Conservation (phyloP, 352 stramenopile species). For the Blastocystis sp. region DNA sequence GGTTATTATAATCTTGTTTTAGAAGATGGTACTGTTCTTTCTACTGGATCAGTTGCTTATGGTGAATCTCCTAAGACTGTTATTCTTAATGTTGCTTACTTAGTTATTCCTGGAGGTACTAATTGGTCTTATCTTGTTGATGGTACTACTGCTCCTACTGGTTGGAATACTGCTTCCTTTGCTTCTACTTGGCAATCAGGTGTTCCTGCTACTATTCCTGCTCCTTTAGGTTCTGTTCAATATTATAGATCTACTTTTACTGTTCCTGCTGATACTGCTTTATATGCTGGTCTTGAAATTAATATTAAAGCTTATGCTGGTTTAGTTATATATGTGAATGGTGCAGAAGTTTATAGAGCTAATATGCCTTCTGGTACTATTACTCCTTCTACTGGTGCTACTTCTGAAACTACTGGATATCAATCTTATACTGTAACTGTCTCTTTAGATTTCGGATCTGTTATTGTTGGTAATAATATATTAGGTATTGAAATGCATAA, state of each 20-base stretch:
- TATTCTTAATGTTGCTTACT: no score
- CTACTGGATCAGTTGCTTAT: not conserved
- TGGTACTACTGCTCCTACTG: conserved; percentile 1
- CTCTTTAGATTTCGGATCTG: not conserved
- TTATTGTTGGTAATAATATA: not conserved
- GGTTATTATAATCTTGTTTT: not conserved
- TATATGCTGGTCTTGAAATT: conserved; percentile 10
- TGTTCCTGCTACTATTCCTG: conserved; percentile 9
- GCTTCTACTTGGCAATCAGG: not conserved
- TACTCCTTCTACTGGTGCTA: conserved; percentile 1
- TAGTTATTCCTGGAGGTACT: no score
- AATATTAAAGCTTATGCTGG: conserved; percentile 22
- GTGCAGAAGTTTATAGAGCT: not conserved
- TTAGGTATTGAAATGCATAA: conserved; percentile 30
- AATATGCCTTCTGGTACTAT: conserved; percentile 9
- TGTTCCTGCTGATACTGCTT: not conserved
- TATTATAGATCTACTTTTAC: conserved; percentile 34
- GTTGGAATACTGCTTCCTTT: conserved; percentile 10
- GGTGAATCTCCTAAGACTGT: not conserved
- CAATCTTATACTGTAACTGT: not conserved
- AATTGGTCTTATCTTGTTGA: conserved; percentile 7
- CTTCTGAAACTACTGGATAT: not conserved
- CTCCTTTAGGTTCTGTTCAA: conserved; percentile 13
- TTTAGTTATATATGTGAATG: conserved; percentile 9
- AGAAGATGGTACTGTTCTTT: not conserved